A percentile compares a stretch with the other conserved stretches of the same genome.
Conservation (phyloP, 331 rosid species). For the Telfairia occidentalis region DNA sequence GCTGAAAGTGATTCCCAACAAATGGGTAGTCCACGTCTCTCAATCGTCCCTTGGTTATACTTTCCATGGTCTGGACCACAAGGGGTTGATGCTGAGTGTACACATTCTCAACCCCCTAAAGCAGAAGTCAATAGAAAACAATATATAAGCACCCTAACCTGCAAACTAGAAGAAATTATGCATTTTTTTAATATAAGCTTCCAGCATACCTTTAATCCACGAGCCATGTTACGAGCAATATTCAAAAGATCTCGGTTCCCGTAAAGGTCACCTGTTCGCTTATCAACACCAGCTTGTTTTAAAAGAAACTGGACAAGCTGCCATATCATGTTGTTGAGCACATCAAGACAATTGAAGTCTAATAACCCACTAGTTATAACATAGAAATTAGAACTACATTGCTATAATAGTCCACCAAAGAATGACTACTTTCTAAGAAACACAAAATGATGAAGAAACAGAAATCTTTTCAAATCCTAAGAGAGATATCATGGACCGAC, state of each 20-base stretch:
- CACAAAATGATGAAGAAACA: background rate
- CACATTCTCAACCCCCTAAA: conserved; percentile 87
- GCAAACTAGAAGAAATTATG: conserved; percentile 10
- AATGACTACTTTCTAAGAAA: background rate
- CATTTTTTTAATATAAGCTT: conserved; percentile 4
- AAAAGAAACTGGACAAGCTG: conserved; percentile 97
- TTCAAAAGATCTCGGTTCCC: conserved; percentile 89
- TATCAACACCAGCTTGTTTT: conserved; percentile 98
- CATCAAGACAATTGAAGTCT: conserved; percentile 23
- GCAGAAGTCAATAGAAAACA: conserved; percentile 17
- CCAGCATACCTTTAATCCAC: conserved; percentile 79
- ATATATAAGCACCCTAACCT: conserved; percentile 15
- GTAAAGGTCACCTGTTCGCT: conserved; percentile 80
- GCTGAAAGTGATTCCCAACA: conserved; percentile 85
- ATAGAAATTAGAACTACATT: background rate
- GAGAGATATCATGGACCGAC: background rate
- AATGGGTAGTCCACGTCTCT: conserved; percentile 85
- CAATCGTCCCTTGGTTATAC: conserved; percentile 76
- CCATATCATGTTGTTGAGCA: conserved; percentile 23
- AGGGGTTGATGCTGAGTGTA: conserved; percentile 97
- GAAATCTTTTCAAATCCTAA: background rate
- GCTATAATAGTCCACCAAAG: background rate
- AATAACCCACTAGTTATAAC: background rate
- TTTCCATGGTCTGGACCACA: conserved; percentile 88
- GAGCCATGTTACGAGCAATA: conserved; percentile 98